Conservation (phyloP, 331 rosid species). For the Rhamnella rubrinervis region DNA sequence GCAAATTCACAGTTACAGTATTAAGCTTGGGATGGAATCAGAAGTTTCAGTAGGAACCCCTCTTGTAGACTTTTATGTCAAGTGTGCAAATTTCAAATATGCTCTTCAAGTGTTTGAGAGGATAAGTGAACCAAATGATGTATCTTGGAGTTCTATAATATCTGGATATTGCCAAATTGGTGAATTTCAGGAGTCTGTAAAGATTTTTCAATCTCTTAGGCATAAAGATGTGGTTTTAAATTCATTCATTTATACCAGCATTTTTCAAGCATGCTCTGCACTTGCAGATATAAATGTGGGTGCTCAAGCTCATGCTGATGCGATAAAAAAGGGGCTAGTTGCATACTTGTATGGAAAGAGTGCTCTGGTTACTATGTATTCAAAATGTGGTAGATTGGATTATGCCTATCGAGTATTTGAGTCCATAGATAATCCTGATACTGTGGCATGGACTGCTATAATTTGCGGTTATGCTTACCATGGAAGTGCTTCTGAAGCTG, state of each 20-base stretch:
- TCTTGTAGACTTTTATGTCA: conserved; percentile 55
- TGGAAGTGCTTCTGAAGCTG: conserved; percentile 53
- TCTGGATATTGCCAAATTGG: conserved; percentile 56
- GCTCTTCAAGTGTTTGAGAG: conserved; percentile 48
- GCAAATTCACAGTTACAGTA: conserved; percentile 46
- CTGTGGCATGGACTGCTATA: conserved; percentile 61
- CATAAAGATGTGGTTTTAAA: conserved; percentile 44
- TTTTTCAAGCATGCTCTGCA: conserved; percentile 62
- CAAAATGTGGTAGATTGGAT: conserved; percentile 60
- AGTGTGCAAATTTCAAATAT: conserved; percentile 47
- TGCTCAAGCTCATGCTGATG: conserved; percentile 58
- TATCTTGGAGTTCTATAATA: conserved; percentile 60
- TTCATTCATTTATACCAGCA: conserved; percentile 50
- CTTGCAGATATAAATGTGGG: conserved; percentile 44
- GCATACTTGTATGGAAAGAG: conserved; percentile 47
- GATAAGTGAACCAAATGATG: conserved; percentile 54
- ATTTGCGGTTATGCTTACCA: conserved; percentile 56
- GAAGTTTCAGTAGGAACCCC: conserved; percentile 70
- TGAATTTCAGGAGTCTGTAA: conserved; percentile 42
- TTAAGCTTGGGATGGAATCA: conserved; percentile 57
- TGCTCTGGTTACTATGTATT: conserved; percentile 66
- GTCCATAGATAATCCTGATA: conserved; percentile 49
- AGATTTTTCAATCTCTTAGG: conserved; percentile 47
- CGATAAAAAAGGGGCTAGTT: conserved; percentile 52
- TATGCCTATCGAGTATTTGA: conserved; percentile 49